A percentile compares a stretch with the other conserved stretches of the same genome.
Conservation (phyloP, 257 asterid species). For the Dorcoceras hygrometricum region DNA sequence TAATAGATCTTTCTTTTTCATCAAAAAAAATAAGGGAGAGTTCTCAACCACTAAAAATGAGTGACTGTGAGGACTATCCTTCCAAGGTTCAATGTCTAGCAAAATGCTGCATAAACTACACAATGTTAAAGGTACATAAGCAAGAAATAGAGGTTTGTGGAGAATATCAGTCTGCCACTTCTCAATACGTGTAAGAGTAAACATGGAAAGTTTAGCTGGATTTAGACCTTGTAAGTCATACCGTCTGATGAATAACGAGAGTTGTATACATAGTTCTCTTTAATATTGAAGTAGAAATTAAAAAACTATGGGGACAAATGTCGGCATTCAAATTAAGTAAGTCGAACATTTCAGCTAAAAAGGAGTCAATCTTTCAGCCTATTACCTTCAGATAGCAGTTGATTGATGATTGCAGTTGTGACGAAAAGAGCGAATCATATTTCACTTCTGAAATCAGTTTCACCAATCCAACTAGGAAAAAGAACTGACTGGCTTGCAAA, state of each 20-base stretch:
- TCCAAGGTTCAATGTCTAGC: no score
- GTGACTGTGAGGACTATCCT: no score
- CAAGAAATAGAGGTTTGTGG: neutral
- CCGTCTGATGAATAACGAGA: neutral
- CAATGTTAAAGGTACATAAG: neutral
- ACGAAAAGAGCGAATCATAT: neutral
- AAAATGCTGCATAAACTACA: neutral
- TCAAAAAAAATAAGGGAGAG: no score
- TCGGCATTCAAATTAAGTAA: neutral
- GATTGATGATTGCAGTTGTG: neutral
- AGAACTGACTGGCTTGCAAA: no score
- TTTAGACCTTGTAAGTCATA: neutral
- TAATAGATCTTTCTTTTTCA: neutral
- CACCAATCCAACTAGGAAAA: neutral
- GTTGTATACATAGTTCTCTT: neutral
- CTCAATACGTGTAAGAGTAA: neutral
- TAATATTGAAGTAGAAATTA: no score
- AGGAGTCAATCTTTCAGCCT: neutral
- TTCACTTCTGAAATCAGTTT: conserved; percentile 1
- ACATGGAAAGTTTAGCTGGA: neutral
- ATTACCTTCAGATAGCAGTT: neutral
- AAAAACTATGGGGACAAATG: neutral
- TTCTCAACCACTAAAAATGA: no score
- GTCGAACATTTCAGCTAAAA: neutral
- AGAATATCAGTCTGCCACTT: neutral